Base-by-base conservation (phyloP, 805 yeast genomes). In the Metschnikowia corniflorae region DNA sequence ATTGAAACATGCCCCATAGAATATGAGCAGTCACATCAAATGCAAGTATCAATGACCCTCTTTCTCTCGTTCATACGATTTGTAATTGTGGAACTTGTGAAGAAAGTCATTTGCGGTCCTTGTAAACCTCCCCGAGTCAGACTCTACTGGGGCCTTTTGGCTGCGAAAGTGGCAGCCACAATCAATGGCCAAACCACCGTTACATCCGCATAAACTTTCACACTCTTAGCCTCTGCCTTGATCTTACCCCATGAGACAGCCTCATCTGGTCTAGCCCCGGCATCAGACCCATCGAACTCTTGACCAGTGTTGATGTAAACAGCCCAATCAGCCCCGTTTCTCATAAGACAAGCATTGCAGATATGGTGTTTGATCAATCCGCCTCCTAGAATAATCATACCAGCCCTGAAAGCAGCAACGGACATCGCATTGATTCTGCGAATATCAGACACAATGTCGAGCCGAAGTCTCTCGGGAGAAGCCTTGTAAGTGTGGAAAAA, bases 241-340 rank as follows among this genome's bases (percentile, higher is more conserved):
- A 93, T 93, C 63, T 93, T 93, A 47, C 99, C 99, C 99, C 99
- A 93, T 26, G 95, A 84, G 35, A 93, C 84, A 18, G 98, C 98
- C 67, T 93, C 99, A 60, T 93, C 98, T 1, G 97, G 97, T 60
- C 98, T 78, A 5, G 98, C 98, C 47, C 98, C 98, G 8, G 98
- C 97, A 62, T 93, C 98, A 16, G 96, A 86, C 31, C 98, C 98
- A 58, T 93, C 99, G 53, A 88, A 93, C 60, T 93, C 99, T 66
- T 93, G 97, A 31, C 96, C 98, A 12, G 99, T 93, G 64, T 93
- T 93, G 60, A 93, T 91, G 64, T 78, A 93, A 14, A 93, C 96
- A 5, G 98, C 97, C 58, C 82, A 87, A 60, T 93, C 99, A 16
- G 99, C 98, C 54, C 99, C 99, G 54, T 93, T 94, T 71, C 99